Percentiles rank a stretch among this genome's conserved stretches.
These are phyloP conservation scores for Ascoidea asiatica DNA, from an alignment of 805 yeast species.

Conservation along the genomic window DNA sequence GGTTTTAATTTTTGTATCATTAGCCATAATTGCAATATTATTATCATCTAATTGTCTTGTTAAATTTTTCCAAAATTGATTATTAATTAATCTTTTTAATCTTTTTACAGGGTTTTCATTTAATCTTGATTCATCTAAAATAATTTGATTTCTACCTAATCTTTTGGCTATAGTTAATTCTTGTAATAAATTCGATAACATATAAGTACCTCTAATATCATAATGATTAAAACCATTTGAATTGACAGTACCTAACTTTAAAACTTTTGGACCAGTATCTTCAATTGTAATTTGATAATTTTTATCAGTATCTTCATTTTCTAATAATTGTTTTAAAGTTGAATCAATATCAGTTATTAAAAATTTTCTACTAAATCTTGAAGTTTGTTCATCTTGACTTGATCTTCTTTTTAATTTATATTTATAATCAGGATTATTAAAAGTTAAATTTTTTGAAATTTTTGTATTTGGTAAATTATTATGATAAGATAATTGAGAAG, in stretches of 20 bases:
- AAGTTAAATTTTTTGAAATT: conserved; percentile 1
- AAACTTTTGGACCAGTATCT: conserved; percentile 74
- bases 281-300: conserved; percentile 79
- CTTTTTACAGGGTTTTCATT: conserved; percentile 81
- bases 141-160: conserved; percentile 64
- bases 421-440: conserved; percentile 11
- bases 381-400: conserved; percentile 32
- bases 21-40: conserved; percentile 56
- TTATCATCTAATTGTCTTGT: conserved; percentile 57
- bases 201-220: conserved; percentile 77
- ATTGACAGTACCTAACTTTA: conserved; percentile 68
- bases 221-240: conserved; percentile 67
- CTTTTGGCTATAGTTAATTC: conserved; percentile 79
- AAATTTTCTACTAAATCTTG: conserved; percentile 27
- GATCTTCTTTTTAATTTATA: conserved; percentile 31
- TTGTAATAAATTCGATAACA: conserved; percentile 75
- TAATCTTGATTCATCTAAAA: conserved; percentile 70
- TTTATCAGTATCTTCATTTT: conserved; percentile 73
- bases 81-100: conserved; percentile 55
- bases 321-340: conserved; percentile 55
- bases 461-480: neutral
- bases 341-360: conserved; percentile 64
- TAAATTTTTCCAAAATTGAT: conserved; percentile 69
- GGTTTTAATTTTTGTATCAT: conserved; percentile 61
- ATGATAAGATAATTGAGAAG: neutral